phyloP scores from a whole-genome alignment of 805 yeast genomes.

The Torulaspora delbrueckii region DNA sequence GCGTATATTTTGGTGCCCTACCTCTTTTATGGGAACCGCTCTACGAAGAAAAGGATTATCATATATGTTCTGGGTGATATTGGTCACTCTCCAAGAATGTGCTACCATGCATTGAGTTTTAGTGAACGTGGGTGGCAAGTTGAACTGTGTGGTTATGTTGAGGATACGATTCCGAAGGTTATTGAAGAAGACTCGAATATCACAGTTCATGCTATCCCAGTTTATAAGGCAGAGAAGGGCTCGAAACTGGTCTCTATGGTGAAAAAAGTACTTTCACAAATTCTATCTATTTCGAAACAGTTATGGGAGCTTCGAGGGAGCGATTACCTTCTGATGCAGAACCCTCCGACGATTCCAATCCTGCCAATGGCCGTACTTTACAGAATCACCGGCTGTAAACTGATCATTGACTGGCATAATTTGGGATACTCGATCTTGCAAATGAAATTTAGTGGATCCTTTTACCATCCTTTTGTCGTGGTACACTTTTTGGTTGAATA shows the following conservation, averaged over 20 bases:
- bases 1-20: constrained; percentile 35
- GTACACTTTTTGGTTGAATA: constrained; percentile 60
- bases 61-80: constrained; percentile 87
- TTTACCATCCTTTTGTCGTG: constrained; percentile 57
- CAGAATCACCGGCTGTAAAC: constrained; percentile 50
- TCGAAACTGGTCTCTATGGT: constrained; percentile 18
- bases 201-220: constrained; percentile 42
- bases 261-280: constrained; percentile 56
- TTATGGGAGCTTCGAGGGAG: constrained; percentile 56
- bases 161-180: constrained; percentile 48
- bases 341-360: constrained; percentile 90
- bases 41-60: constrained; percentile 51
- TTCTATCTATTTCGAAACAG: constrained; percentile 42
- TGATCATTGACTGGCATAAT: constrained; percentile 95
- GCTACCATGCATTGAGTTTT: constrained; percentile 80
- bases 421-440: constrained; percentile 79
- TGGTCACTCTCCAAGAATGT: constrained; percentile 93
- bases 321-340: constrained; percentile 69
- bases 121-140: constrained; percentile 66
- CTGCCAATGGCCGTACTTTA: constrained; percentile 57
- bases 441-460: constrained; percentile 47
- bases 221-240: not conserved
- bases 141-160: constrained; percentile 78
- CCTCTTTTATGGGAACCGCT: constrained; percentile 33
- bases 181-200: constrained; percentile 48